Conservation (phyloP, 2,329 filamentous ascomycete species). For the Pseudogymnoascus sp. region DNA sequence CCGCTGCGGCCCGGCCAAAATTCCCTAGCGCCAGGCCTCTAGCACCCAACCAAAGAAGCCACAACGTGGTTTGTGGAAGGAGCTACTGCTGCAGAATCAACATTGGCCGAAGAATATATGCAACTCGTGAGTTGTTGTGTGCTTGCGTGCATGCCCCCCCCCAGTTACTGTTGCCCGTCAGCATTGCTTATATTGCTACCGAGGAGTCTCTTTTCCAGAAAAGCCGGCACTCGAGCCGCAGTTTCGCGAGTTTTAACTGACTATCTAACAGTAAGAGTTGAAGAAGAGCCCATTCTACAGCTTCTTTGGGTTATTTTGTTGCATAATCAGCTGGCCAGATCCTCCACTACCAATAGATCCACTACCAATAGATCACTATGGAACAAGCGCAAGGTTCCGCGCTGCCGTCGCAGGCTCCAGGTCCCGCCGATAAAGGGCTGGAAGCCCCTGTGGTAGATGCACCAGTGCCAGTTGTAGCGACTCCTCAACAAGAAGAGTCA, state of each 20-base stretch:
- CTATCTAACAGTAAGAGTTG: background rate
- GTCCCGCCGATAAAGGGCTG: background rate
- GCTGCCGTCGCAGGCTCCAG: background rate
- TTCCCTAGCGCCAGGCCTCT: background rate
- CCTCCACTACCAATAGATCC: background rate
- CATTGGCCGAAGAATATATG: background rate
- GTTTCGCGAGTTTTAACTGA: background rate
- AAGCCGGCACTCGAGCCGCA: background rate
- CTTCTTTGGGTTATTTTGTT: background rate
- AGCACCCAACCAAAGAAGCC: constrained; percentile 1
- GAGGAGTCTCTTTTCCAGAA: background rate
- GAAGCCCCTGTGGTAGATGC: background rate
- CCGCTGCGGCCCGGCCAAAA: background rate
- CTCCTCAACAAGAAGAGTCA: background rate
- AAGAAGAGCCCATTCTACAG: background rate
- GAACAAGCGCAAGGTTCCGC: background rate
- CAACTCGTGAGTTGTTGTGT: background rate
- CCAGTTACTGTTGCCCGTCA: background rate
- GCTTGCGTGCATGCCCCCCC: background rate
- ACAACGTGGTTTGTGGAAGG: background rate
- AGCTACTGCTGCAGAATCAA: background rate
- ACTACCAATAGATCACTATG: background rate
- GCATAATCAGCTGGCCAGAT: background rate
- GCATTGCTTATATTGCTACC: background rate
- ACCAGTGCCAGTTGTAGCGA: background rate